Evolutionary conservation across 495 filamentous ascomycete species (phyloP).

Genomic region (Aspergillus sclerotiicarbonarius): DNA sequence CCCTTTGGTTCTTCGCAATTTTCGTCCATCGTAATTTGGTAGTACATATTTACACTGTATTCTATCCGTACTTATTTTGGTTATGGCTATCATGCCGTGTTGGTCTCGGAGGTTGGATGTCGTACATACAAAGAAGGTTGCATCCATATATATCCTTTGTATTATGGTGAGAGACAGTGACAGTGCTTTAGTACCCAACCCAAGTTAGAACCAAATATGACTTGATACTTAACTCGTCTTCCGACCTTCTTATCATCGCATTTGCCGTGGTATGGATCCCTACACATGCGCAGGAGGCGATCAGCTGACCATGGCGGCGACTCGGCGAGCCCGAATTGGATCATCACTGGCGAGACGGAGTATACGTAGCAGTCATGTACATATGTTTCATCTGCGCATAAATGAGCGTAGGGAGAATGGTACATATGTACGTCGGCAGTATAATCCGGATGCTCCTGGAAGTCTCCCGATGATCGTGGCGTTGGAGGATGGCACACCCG

Average conservation of each 20-base stretch:
- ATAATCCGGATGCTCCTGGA: neutral
- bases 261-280: too few species aligned
- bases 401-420: neutral
- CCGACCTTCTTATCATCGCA: neutral
- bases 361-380: neutral
- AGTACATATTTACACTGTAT: too few species aligned
- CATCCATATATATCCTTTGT: too few species aligned
- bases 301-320: constrained; percentile 8
- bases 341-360: neutral
- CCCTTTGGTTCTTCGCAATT: constrained; percentile 3
- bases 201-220: neutral
- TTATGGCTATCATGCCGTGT: too few species aligned
- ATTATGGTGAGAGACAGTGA: too few species aligned
- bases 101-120: too few species aligned
- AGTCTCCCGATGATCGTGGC: neutral
- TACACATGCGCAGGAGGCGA: neutral
- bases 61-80: too few species aligned
- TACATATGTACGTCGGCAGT: neutral
- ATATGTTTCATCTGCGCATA: neutral
- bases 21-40: too few species aligned
- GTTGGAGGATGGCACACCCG: neutral
- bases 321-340: constrained; percentile 10
- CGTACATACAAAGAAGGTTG: too few species aligned
- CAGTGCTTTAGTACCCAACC: neutral
- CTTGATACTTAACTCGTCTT: neutral